Evolutionary conservation across 371 early-diverging fungal species (phyloP), one percentile per base, ranked within the genome.

Genomic region (Zychaea mexicana): DNA sequence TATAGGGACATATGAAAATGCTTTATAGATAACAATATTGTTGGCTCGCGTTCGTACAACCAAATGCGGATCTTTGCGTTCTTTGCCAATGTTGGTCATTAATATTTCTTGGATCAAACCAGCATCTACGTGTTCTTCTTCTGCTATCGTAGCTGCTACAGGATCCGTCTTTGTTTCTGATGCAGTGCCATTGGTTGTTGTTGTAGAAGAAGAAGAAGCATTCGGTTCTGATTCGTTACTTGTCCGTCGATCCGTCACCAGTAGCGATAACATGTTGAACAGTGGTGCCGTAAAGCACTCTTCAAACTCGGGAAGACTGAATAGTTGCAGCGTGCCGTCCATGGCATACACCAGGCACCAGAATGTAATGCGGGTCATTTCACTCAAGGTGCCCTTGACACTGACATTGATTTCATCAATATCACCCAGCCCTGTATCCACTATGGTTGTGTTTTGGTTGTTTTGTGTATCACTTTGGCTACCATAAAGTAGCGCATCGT

Each of bases 1-100:
- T 3, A 66, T 63, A 0, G 85, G 76, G 27, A 84, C 58, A 56
- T 81, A 85, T 42, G 71, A 68, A 64, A 88, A 89, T 9, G 88
- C 84, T 64, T 87, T 85, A 74, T 93, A 94, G 2, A 92, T 84
- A 15, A 89, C 73, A 12, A 93, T 81, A 65, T 94, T 92, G n/a
- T 86, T 85, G 2, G 84, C 74, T 21, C 78, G 77, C 10, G 89
- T 89, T 28, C 90, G 85, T 79, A 90, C 92, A 54, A 95, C 81
- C 9, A 95, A 62, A 67, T 91, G 92, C 12, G 91, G 85, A 36
- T 84, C 80, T 38, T 83, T 82, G 36, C 76, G 70, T 17, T 83
- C 72, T 31, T 71, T 69, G 38, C 93, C 93, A 64, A 95, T 76
- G 56, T 86, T 81, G 8, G 87, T 80, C 71, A 92, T 75, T 30